A percentile compares a stretch with the other conserved stretches of the same genome.
These are phyloP conservation scores for Tricholoma sp. DNA, from an alignment of 768 basidiomycete genomes.

Conservation along the genomic window DNA sequence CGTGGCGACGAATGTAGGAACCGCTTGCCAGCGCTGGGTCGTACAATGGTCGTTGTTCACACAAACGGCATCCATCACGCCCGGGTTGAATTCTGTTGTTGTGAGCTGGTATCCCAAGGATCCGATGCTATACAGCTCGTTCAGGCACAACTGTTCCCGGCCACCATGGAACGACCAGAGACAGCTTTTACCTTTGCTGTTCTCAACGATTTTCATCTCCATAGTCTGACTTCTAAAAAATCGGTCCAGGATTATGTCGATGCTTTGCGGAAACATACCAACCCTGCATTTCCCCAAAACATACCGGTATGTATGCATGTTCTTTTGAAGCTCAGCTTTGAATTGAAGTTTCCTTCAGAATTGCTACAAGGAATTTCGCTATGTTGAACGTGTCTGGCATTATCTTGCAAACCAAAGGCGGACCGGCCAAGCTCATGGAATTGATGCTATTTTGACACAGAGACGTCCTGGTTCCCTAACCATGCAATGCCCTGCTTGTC, in stretches of 20 bases:
- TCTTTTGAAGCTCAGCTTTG: not conserved
- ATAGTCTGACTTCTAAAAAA: conserved; percentile 25
- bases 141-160: conserved; percentile 10
- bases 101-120: not conserved
- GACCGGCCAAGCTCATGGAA: conserved; percentile 16
- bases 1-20: too few relatives aligned
- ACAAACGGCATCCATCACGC: not conserved
- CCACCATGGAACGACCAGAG: conserved; percentile 8
- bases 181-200: conserved; percentile 16
- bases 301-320: conserved; percentile 14
- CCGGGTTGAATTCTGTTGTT: not conserved
- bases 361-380: conserved; percentile 16
- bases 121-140: not conserved
- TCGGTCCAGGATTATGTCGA: conserved; percentile 24
- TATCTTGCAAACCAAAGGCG: conserved; percentile 12
- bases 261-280: conserved; percentile 15
- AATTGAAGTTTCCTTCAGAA: conserved; percentile 10
- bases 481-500: conserved; percentile 21
- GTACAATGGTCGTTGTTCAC: not conserved
- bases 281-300: conserved; percentile 17
- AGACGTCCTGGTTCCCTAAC: conserved; percentile 9
- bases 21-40: too few relatives aligned
- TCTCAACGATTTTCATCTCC: conserved; percentile 24
- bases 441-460: conserved; percentile 10
- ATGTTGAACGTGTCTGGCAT: conserved; percentile 20